Base-by-base conservation (phyloP, 2,329 filamentous ascomycete species). In the Pseudogymnoascus sp. region DNA sequence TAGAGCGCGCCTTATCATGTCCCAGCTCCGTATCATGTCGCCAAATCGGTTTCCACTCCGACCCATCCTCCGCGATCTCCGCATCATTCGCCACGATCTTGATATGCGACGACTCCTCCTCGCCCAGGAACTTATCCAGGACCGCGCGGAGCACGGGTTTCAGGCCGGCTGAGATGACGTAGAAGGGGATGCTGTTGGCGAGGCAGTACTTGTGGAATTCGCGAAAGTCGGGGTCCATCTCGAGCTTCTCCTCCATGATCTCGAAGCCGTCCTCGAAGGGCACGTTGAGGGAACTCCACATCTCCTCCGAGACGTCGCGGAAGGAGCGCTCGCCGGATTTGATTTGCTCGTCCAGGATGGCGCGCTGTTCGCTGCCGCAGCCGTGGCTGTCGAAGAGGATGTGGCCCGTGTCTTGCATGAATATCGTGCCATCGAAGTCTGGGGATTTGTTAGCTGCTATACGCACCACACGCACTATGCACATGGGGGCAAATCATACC, bases 351-450 rank as follows among this genome's bases (percentile, higher is more conserved):
- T 88, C 86, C 60, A 88, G 81, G 41, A 80, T 68, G 63, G 81
- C 74, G 59, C 85, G 81, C 63, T 78, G 77, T 65, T 81, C 77
- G 21, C 78, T 75, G 28, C 86, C 86, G 73, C 85, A 88, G 60
- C 87, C 86, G 67, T 86, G 81, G 68, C 79, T 79, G 71, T 88
- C 85, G 73, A 88, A 87, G 59, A 89, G 82, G 66, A 88, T 81
- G 71, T 89, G 86, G 49, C 87, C 87, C 1, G 84, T 88, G 68
- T 88, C 84, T 78, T 88, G 84, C 80, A 87, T 86, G 77, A 88
- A 88, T 66, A 89, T 89, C 3, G 86, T 89, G 65, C 86, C 86
- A 72, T 89, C 86, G 68, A 89, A 89, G 73, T 89, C 85, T 87
- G 63, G 12, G 31, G 59, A 7, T 21, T 21, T 25, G 12, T 63